Base-by-base conservation (phyloP, 768 basidiomycete species). In the Amanita polypyramis region DNA sequence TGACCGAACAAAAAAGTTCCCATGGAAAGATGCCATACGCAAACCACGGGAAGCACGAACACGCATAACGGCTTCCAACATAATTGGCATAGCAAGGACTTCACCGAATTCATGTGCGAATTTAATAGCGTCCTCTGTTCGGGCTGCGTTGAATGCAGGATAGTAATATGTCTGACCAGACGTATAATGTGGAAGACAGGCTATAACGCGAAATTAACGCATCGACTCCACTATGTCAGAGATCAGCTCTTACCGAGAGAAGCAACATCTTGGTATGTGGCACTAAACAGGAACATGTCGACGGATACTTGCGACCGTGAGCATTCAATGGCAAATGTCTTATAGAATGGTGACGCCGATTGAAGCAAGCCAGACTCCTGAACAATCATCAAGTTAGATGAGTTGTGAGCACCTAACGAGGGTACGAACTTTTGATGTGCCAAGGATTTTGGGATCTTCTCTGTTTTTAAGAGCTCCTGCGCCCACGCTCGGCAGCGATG, bases 81-180 rank as follows among this genome's bases (percentile, higher is more conserved):
- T 94, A 57, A 98, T 89, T 4, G 93, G 90, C 74, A 84, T 89
- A 8, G 93, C 87, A 47, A 99, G 62, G 3, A 96, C 87, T 57
- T 88, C 82, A 17, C 93, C 92, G 58, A 98, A 94, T 61, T 98
- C 96, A 54, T 95, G 93, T 1, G 95, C 94, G 58, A 99, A 98
- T 66, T 98, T 98, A 67, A 96, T 74, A 2, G 96, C 96, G 60
- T 99, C 96, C 63, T 99, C 96, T 2, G 90, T 77, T 36, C 92
- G 78, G 2, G 80, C 78, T 9, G 96, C 96, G 59, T 94, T 98
- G 75, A 99, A 99, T 3, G 92, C 92, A 34, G 95, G 96, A 63
- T 98, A 99, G 62, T 94, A 94, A 70, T 91, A 98, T 0, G 94
- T 96, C 63, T 97, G 92, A 34, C 96, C 96, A 47, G 93, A 90